phyloP scores from a whole-genome alignment of 495 filamentous ascomycete genomes.

The Chaetomium cochliodes region DNA sequence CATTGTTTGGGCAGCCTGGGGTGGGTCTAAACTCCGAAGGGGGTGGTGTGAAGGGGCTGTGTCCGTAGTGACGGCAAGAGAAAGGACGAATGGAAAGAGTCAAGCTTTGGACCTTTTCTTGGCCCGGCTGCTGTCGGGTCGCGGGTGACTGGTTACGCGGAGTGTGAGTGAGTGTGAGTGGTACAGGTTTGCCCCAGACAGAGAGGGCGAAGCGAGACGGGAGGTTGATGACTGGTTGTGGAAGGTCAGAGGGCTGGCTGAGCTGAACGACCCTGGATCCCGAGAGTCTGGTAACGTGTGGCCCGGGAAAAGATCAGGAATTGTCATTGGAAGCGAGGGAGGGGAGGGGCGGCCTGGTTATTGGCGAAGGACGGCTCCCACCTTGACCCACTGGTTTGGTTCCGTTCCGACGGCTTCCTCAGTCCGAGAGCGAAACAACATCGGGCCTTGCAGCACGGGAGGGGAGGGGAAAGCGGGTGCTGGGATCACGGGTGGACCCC shows the following conservation, averaged over 20 bases:
- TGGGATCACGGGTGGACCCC: conserved; percentile 8
- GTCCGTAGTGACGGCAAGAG: neutral
- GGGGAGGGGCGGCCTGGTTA: neutral
- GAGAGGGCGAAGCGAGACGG: too few species aligned
- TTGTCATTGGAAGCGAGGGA: conserved; percentile 7
- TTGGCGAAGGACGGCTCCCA: conserved; percentile 1
- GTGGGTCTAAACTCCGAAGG: neutral
- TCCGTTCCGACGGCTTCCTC: neutral
- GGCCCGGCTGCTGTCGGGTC: too few species aligned
- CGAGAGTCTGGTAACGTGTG: conserved; percentile 20
- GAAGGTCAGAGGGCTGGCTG: neutral
- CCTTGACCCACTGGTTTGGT: conserved; percentile 9
- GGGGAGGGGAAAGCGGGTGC: conserved; percentile 9
- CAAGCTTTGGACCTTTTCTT: too few species aligned
- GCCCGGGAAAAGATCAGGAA: conserved; percentile 15
- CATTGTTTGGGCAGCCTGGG: neutral
- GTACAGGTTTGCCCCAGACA: too few species aligned
- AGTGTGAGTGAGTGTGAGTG: too few species aligned
- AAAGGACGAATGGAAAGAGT: too few species aligned
- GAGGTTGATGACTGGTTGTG: neutral
- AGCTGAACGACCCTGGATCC: conserved; percentile 3
- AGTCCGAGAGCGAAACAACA: conserved; percentile 3
- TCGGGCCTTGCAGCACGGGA: conserved; percentile 5
- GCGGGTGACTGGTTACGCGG: too few species aligned
- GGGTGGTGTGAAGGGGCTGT: neutral